Base-by-base conservation (phyloP, 495 filamentous ascomycete species). In the Aspergillus asperescens region DNA sequence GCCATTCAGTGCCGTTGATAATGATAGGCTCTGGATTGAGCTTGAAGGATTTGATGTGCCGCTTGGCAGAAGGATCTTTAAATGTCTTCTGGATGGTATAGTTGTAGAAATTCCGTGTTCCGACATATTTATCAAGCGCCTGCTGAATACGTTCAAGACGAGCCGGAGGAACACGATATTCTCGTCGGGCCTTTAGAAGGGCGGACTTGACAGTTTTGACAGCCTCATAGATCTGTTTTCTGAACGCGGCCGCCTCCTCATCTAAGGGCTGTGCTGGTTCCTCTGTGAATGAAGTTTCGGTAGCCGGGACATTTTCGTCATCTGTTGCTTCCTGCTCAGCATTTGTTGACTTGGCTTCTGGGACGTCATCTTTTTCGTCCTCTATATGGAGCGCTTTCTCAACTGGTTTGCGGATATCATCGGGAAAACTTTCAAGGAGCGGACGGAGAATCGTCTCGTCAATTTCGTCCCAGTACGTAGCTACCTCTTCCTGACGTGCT, bases 61-160 rank as follows among this genome's bases (percentile, higher is more conserved):
- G 81, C 62, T 88, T 91, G 8, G 89, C 82, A 3, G 88, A 90
- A 0, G 90, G 79, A 58, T 98, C 94, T 3, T 72, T 77, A 68
- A 74, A 77, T 1, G 77, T 70, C 70, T 97, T 98, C 55, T 90
- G 83, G 56, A 97, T 81, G 5, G 93, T 98, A 76, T 91, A 96
- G 73, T 97, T 98, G 77, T 95, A 89, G 74, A 82, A 98, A 64
- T 92, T 96, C 53, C 75, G 75, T 4, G 93, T 95, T 50, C 93
- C 93, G 13, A 82, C 63, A 65, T 90, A 97, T 18, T 73, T 71
- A 40, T 77, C 65, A 7, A 98, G 77, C 0, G 81, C 80, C 38
- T 81, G 76, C 62, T 90, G 87, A 10, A 97, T 77, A 52, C 84
- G 81, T 7, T 76, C 74, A 39, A 91, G 67, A 34, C 93, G 88